A percentile compares a stretch with the other conserved stretches of the same genome.
These are phyloP conservation scores for Acer campestre DNA, from an alignment of 345 rosid genomes.

Conservation along the genomic window DNA sequence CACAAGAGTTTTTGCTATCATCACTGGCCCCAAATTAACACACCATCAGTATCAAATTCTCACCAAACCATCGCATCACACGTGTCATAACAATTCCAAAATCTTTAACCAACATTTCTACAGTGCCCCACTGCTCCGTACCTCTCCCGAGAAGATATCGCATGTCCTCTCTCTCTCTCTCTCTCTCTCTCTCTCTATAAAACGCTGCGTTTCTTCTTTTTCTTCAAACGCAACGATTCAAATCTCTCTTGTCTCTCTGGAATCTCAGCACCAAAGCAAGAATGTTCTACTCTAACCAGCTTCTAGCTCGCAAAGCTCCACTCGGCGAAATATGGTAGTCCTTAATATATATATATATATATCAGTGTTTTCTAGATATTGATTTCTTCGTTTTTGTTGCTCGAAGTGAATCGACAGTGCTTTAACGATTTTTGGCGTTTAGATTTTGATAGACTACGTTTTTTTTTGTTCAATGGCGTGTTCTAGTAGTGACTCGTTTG, in stretches of 20 bases:
- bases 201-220: no score
- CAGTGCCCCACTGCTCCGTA: no score
- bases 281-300: slow-evolving; percentile 96
- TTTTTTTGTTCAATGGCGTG: background rate
- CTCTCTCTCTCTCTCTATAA: no score
- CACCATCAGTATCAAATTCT: no score
- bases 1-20: background rate
- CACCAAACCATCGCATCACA: background rate
- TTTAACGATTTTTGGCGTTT: no score
- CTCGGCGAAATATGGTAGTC: slow-evolving; percentile 90
- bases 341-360: background rate
- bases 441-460: no score
- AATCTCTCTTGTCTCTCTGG: background rate
- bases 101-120: no score
- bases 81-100: no score
- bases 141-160: no score
- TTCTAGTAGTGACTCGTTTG: background rate
- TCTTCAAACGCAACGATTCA: background rate
- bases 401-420: background rate
- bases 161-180: no score
- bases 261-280: background rate
- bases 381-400: background rate
- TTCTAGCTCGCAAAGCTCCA: slow-evolving; percentile 94
- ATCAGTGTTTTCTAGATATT: background rate
- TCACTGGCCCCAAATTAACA: background rate